A percentile compares a stretch with the other conserved stretches of the same genome.
Evolutionary conservation across 164 flowering plant species (phyloP).

Genomic region (Paratinospora sagittata): DNA sequence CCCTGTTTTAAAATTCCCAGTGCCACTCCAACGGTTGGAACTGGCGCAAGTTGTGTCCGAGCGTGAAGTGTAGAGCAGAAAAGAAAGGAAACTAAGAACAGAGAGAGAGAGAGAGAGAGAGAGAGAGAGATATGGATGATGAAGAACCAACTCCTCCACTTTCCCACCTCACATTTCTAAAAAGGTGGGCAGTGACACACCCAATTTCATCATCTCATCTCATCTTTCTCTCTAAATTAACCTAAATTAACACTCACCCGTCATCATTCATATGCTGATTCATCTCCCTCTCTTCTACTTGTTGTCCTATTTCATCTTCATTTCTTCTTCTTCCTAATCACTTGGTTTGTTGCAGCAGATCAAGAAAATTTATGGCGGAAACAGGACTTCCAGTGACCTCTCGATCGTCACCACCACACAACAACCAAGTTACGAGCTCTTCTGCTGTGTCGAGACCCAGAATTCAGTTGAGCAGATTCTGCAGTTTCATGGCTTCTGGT

Average conservation of each 20-base stretch:
- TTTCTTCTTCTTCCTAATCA: not conserved
- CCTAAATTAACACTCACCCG: not conserved
- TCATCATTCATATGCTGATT: too few species aligned
- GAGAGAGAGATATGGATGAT: conserved; percentile 27
- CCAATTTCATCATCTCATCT: conserved; percentile 20
- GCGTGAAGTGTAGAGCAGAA: not conserved
- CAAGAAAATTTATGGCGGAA: not conserved
- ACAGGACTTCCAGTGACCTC: conserved; percentile 21
- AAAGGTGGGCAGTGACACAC: conserved; percentile 50
- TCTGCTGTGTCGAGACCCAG: conserved; percentile 18
- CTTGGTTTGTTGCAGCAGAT: not conserved
- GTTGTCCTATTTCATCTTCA: not conserved
- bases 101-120: not conserved
- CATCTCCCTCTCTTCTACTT: conserved; percentile 7
- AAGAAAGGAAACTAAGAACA: conserved; percentile 1
- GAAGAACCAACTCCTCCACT: conserved; percentile 30
- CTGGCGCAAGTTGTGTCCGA: not conserved
- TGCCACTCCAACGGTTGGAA: conserved; percentile 17
- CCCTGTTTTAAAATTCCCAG: not conserved
- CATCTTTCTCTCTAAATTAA: not conserved
- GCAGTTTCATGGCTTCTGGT: conserved; percentile 22
- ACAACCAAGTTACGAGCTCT: conserved; percentile 2
- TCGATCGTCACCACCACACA: conserved; percentile 22
- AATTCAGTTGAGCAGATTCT: conserved; percentile 23
- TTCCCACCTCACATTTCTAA: conserved; percentile 15